Conservation (phyloP, 768 basidiomycete species). For the Mycena vulgaris region DNA sequence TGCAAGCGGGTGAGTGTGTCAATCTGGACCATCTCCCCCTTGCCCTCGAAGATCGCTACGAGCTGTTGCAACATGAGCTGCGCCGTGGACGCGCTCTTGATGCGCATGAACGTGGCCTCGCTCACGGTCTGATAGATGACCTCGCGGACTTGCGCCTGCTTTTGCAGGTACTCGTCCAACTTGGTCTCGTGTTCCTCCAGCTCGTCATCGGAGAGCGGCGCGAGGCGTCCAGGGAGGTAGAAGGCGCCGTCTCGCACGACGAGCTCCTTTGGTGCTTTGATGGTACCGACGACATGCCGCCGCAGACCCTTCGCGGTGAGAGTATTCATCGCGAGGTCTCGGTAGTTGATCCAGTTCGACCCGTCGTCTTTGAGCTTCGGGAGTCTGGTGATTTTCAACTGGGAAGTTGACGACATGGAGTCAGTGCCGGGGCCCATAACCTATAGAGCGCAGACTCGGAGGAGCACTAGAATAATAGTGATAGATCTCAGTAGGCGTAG, state of each 20-base stretch:
- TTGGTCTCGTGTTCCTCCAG: conserved; percentile 39
- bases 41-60: conserved; percentile 39
- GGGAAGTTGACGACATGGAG: conserved; percentile 32
- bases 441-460: conserved; percentile 36
- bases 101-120: conserved; percentile 41
- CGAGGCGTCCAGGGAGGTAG: conserved; percentile 22
- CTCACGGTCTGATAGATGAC: conserved; percentile 45
- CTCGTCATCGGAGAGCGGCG: conserved; percentile 37
- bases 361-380: conserved; percentile 45
- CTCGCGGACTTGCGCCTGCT: conserved; percentile 44
- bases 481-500: too few relatives aligned
- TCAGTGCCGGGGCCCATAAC: conserved; percentile 48
- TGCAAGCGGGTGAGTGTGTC: conserved; percentile 42
- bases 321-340: conserved; percentile 41
- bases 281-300: conserved; percentile 44
- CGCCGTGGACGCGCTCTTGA: conserved; percentile 41
- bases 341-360: conserved; percentile 50
- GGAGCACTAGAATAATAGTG: too few relatives aligned
- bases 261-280: conserved; percentile 36
- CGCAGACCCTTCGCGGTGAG: conserved; percentile 45
- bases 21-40: conserved; percentile 39
- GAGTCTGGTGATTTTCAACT: conserved; percentile 41
- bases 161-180: conserved; percentile 41
- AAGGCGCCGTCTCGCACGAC: conserved; percentile 31
- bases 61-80: conserved; percentile 43